Evolutionary conservation across 1,284 basidiomycete species (phyloP).

Genomic region (Pyrrhoderma noxium): DNA sequence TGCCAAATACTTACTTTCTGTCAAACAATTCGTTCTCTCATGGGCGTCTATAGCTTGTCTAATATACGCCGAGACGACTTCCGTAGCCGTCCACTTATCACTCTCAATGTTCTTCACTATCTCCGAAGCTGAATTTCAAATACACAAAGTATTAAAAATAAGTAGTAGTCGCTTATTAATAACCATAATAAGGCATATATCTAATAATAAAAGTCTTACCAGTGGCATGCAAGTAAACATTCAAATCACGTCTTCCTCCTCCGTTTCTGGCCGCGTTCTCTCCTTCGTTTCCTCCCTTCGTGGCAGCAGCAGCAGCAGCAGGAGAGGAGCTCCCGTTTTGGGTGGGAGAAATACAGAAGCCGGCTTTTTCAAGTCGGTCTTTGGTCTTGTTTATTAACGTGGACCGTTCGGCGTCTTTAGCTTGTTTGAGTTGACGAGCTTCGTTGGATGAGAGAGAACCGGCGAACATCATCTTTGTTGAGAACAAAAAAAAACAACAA

Average conservation of each 20-base stretch:
- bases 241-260: background rate
- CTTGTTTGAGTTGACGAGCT: no score
- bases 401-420: no score
- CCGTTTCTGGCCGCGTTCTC: no score
- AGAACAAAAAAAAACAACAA: no score
- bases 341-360: no score
- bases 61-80: constrained; percentile 70
- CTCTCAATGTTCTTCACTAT: constrained; percentile 52
- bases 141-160: background rate
- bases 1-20: constrained; percentile 67
- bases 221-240: constrained; percentile 23
- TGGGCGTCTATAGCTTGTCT: constrained; percentile 60
- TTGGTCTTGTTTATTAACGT: no score
- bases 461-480: no score
- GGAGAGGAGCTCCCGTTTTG: no score
- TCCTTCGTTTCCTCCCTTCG: background rate
- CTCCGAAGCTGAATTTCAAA: constrained; percentile 40
- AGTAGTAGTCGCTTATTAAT: no score
- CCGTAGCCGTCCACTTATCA: constrained; percentile 65
- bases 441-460: no score
- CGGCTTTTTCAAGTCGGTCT: no score
- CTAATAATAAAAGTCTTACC: constrained; percentile 19
- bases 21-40: constrained; percentile 63
- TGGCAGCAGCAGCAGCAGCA: no score
- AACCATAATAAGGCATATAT: background rate